These are phyloP conservation scores for Rosa persica DNA, from an alignment of 306 rosid genomes.

Conservation along the genomic window DNA sequence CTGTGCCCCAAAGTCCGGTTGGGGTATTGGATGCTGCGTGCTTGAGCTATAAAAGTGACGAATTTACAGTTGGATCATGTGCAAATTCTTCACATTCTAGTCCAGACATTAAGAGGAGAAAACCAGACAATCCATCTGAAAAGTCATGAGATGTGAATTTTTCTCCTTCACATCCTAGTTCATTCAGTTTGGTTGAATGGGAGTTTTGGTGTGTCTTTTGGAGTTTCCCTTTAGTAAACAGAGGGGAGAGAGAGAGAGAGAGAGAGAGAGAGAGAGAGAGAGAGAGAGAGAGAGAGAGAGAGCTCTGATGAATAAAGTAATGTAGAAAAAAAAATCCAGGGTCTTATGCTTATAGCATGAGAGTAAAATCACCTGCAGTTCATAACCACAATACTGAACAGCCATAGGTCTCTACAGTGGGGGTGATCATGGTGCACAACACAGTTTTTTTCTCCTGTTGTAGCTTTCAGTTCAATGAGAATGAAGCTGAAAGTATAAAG, in stretches of 20 bases:
- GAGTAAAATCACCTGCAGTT: conserved; percentile 19
- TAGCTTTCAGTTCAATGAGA: conserved; percentile 15
- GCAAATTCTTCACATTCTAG: conserved; percentile 43
- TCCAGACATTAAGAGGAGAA: conserved; percentile 43
- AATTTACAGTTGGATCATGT: conserved; percentile 43
- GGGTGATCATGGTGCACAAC: conserved; percentile 22
- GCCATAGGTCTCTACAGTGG: conserved; percentile 33
- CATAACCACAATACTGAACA: conserved; percentile 36
- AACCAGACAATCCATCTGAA: conserved; percentile 38
- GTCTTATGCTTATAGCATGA: conserved; percentile 34
- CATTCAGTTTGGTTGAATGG: conserved; percentile 61
- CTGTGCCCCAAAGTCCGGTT: conserved; percentile 68
- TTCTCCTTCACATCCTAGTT: conserved; percentile 36
- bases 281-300: conserved; percentile 23
- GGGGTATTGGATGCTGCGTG: conserved; percentile 66
- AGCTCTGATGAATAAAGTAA: conserved; percentile 32
- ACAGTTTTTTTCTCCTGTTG: conserved; percentile 6
- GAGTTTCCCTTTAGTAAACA: conserved; percentile 22
- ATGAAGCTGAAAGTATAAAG: background rate
- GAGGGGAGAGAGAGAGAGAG: conserved; percentile 1
- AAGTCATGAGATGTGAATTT: conserved; percentile 50
- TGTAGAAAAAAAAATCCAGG: conserved; percentile 25
- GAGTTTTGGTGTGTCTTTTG: conserved; percentile 47
- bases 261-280: conserved; percentile 22
- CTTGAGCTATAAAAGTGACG: conserved; percentile 59